phyloP scores from a whole-genome alignment of 495 filamentous ascomycete genomes.

The Entonaema liquescens region DNA sequence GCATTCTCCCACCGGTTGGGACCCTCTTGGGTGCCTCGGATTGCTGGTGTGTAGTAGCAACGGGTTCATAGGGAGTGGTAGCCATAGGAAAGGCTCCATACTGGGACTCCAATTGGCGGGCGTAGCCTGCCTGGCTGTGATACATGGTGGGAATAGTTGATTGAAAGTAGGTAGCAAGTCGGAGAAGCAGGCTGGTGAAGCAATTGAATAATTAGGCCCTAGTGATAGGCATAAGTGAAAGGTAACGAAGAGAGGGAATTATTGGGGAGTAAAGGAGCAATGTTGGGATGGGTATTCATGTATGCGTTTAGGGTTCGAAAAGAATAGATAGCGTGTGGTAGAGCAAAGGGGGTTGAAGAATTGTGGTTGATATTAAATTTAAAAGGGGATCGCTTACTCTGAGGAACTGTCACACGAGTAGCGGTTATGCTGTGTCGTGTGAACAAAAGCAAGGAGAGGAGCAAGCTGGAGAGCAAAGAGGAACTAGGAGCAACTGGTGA shows the following conservation, averaged over 20 bases:
- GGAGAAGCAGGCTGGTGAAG: no score
- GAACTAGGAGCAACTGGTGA: background rate
- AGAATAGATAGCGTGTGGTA: background rate
- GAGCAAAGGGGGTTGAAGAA: background rate
- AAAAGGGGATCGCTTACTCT: background rate
- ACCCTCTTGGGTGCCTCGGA: background rate
- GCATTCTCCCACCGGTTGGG: background rate
- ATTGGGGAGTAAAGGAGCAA: background rate
- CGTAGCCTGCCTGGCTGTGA: no score
- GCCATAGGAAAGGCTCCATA: background rate
- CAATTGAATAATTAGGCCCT: no score
- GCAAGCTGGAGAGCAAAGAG: background rate
- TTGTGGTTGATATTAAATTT: background rate
- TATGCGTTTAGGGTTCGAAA: background rate
- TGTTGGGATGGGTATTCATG: background rate
- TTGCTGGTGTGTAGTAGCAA: background rate
- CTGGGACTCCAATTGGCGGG: background rate
- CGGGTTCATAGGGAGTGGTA: background rate
- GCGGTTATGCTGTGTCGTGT: background rate
- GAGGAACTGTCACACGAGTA: background rate
- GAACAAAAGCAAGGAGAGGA: background rate
- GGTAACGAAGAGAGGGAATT: background rate
- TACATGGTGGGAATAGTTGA: no score
- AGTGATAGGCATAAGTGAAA: background rate
- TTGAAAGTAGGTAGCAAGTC: no score